Evolutionary conservation across 2,329 filamentous ascomycete species (phyloP).

Genomic region (Byssothecium circinans): DNA sequence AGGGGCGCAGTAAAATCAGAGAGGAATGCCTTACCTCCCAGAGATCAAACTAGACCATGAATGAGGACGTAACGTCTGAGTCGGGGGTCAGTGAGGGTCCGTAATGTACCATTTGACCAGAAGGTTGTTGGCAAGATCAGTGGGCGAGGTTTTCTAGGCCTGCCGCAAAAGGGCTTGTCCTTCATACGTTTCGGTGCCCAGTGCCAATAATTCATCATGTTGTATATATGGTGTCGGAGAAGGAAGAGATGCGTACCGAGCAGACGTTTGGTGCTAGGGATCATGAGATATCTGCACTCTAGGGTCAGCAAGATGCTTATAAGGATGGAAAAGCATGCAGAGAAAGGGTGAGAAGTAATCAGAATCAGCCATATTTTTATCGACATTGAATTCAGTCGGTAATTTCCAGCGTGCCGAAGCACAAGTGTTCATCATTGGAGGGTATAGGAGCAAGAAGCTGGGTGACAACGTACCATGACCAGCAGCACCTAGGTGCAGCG

Average conservation of each 20-base stretch:
- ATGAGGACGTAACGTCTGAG: neutral
- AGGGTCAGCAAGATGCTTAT: constrained; percentile 19
- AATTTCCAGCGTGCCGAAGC: constrained; percentile 50
- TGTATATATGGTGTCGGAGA: constrained; percentile 3
- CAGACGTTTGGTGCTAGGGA: neutral
- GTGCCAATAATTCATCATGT: constrained; percentile 83
- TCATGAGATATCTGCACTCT: neutral
- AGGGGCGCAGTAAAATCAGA: constrained; percentile 5
- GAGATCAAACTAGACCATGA: neutral
- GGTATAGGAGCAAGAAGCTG: neutral
- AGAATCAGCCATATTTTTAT: constrained; percentile 47
- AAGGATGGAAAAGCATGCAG: constrained; percentile 5
- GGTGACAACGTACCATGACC: constrained; percentile 13
- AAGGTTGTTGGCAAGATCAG: constrained; percentile 60
- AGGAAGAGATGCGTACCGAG: neutral
- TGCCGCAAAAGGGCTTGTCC: constrained; percentile 88
- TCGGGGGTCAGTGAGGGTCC: constrained; percentile 3
- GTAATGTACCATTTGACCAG: neutral
- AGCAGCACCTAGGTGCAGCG: neutral
- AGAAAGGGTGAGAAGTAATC: constrained; percentile 25
- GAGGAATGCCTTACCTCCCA: constrained; percentile 23
- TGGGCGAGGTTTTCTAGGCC: constrained; percentile 99
- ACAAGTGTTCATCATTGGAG: constrained; percentile 44
- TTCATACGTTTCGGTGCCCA: constrained; percentile 91
- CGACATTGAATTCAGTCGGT: constrained; percentile 48